Percentiles rank a stretch among this genome's conserved stretches.
phyloP scores from a whole-genome alignment of 805 yeast genomes.

The Kodamaea nitidulidarum region DNA sequence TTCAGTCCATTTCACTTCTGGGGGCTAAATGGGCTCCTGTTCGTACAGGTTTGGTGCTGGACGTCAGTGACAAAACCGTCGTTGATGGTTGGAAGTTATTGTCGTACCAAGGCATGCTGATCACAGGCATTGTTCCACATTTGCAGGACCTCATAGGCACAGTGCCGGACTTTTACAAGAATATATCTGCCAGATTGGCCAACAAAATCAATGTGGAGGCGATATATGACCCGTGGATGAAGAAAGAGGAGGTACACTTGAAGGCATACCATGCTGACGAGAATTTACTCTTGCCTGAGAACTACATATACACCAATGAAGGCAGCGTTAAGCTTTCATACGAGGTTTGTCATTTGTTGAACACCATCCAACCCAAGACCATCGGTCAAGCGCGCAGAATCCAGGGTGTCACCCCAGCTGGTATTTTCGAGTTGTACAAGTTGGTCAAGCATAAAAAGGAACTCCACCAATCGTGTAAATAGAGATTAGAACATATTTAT shows the following conservation, averaged over 20 bases:
- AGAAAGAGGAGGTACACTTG: constrained; percentile 66
- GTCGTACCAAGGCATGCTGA: constrained; percentile 45
- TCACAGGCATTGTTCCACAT: constrained; percentile 29
- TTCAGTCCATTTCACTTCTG: constrained; percentile 45
- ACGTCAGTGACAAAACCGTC: constrained; percentile 38
- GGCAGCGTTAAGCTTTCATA: constrained; percentile 56
- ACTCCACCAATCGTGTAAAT: constrained; percentile 1
- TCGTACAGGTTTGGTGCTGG: constrained; percentile 44
- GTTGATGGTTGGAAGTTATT: constrained; percentile 67
- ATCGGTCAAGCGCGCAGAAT: constrained; percentile 94
- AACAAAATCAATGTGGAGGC: constrained; percentile 74
- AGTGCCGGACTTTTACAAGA: constrained; percentile 24
- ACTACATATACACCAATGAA: constrained; percentile 56
- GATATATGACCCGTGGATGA: constrained; percentile 74
- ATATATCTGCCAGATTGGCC: constrained; percentile 38
- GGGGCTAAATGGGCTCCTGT: constrained; percentile 61
- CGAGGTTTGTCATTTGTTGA: constrained; percentile 68
- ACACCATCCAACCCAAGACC: constrained; percentile 77
- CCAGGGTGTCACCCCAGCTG: constrained; percentile 94
- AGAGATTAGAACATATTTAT: too few species aligned
- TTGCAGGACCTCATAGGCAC: constrained; percentile 18
- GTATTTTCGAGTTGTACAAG: constrained; percentile 72
- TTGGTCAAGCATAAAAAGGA: constrained; percentile 30
- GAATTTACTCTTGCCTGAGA: constrained; percentile 60
- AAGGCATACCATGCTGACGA: constrained; percentile 85